Evolutionary conservation across 2,329 filamentous ascomycete species (phyloP), one percentile per base, ranked within the genome.

Genomic region (Hypoxylon sp.): DNA sequence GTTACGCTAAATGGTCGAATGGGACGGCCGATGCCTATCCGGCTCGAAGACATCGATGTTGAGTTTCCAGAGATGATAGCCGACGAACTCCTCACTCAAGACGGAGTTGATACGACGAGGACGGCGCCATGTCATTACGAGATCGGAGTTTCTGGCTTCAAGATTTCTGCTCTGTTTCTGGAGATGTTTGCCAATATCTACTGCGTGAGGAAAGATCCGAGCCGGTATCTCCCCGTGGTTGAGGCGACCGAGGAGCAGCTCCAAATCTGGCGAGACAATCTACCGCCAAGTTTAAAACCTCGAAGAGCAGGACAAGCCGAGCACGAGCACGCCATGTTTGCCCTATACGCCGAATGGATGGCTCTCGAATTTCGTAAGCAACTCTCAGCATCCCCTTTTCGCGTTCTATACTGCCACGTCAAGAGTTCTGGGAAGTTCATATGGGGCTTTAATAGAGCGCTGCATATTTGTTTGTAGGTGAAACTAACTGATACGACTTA

Each of bases 151-250:
- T 81, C 84, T 45, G 83, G 81, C 18, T 87, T 87, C 71, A 88
- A 86, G 63, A 79, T 90, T 45, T 78, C 86, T 0, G 84, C 86
- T 1, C 78, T 91, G 15, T 87, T 86, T 63, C 82, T 92, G 69
- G 88, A 93, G 58, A 83, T 96, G 74, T 92, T 89, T 71, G 83
- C 85, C 65, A 88, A 85, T 33, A 83, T 96, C n/a, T 93, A 94
- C 75, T 83, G 88, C 38, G 84, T 90, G 9, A 82, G 83, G 26
- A 81, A 84, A 47, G 83, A 87, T 37, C 79, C 86, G 1, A 79
- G 77, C n/a, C 81, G 78, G 27, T 94, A 95, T 70, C 75, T 86
- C 27, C 76, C 81, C 2, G 82, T 84, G 2, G 81, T 95, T 24
- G 81, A 83, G 40, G 79, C 81, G 1, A 79, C 96, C 7, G 89